Conservation (phyloP, 768 basidiomycete genomes). For the Tulasnella sp. region DNA sequence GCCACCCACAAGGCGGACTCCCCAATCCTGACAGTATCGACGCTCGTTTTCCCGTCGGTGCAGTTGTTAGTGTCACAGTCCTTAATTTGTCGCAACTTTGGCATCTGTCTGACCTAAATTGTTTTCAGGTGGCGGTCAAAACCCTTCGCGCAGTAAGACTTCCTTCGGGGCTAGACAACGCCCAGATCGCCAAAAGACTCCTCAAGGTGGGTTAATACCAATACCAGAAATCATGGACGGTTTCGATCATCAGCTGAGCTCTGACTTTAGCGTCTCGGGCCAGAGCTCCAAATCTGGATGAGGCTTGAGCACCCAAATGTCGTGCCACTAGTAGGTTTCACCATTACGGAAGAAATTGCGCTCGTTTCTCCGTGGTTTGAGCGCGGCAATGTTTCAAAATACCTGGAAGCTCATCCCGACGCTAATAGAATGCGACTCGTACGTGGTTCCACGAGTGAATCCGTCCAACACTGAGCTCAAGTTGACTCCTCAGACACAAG, state of each 20-base stretch:
- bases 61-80: not conserved
- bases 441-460: not conserved
- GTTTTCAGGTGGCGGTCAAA: not conserved
- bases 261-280: not conserved
- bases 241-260: not conserved
- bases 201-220: not conserved
- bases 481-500: not conserved
- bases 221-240: not conserved
- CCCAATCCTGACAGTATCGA: too few relatives aligned
- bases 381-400: not conserved
- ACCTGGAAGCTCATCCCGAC: not conserved
- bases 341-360: not conserved
- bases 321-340: not conserved
- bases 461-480: not conserved
- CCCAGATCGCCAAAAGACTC: not conserved
- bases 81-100: not conserved
- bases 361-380: not conserved
- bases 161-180: not conserved
- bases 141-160: not conserved
- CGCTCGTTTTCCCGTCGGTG: too few relatives aligned
- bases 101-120: not conserved
- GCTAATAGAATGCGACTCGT: not conserved
- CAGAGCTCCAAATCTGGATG: not conserved
- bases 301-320: not conserved
- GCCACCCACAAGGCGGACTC: too few relatives aligned